Conservation (phyloP, 257 asterid genomes). For the Verbascum thapsus region DNA sequence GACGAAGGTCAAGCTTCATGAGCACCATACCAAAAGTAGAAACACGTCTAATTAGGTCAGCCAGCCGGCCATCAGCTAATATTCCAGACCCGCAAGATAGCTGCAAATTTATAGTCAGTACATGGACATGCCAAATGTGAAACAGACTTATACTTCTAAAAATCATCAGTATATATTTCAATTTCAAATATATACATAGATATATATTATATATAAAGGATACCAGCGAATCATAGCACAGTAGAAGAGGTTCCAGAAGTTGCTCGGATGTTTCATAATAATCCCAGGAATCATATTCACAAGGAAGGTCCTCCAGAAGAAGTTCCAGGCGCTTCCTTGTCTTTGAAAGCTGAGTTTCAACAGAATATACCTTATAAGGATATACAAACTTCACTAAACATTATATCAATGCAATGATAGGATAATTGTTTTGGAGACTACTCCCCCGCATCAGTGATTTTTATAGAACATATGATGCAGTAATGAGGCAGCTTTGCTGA, state of each 20-base stretch:
- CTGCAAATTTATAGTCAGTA: slow-evolving; percentile 44
- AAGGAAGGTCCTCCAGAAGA: slow-evolving; percentile 93
- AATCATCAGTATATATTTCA: too few relatives aligned
- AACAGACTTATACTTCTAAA: too few relatives aligned
- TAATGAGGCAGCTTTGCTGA: slow-evolving; percentile 8
- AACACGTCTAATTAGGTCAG: slow-evolving; percentile 90
- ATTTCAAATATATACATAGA: slow-evolving; percentile 17
- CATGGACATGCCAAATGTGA: slow-evolving; percentile 6
- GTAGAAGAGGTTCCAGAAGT: slow-evolving; percentile 77
- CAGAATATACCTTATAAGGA: slow-evolving; percentile 18
- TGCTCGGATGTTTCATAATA: slow-evolving; percentile 89
- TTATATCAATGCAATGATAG: slow-evolving; percentile 5
- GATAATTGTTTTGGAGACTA: slow-evolving; percentile 11
- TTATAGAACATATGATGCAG: neutral
- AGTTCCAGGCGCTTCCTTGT: slow-evolving; percentile 81
- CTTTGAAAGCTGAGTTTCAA: slow-evolving; percentile 68
- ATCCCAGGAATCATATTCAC: slow-evolving; percentile 77
- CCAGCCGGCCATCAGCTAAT: slow-evolving; percentile 90
- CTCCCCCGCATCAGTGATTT: neutral
- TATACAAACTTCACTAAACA: neutral
- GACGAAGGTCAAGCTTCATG: slow-evolving; percentile 98
- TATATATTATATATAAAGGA: slow-evolving; percentile 18
- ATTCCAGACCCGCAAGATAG: slow-evolving; percentile 88
- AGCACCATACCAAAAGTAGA: slow-evolving; percentile 89
- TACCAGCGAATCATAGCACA: slow-evolving; percentile 95